Evolutionary conservation across 2,329 filamentous ascomycete genomes (phyloP), one percentile per base, ranked within the genome.

Genomic region (Calonectria montana): DNA sequence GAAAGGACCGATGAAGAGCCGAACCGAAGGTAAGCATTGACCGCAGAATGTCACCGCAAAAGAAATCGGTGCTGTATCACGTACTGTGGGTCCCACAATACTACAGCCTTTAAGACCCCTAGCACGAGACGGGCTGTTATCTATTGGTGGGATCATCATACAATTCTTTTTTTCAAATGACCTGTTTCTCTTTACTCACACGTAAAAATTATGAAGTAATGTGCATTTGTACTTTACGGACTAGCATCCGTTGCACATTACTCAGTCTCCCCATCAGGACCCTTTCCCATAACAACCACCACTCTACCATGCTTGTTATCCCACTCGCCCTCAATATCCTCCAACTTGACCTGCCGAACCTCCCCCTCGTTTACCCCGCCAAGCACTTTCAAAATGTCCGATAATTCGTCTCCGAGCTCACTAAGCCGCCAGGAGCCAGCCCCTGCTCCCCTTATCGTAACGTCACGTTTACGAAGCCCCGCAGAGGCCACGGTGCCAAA

Each of bases 371-470:
- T 61, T 16, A 77, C 47, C 0, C 72, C 77, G n/a, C 73, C 71
- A 25, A 81, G 65, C 18, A 78, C 76, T 15, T 67, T 45, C 27
- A 82, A 7, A 77, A 80, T 81, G 0, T 67, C 75, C 6, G 55
- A 48, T 2, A 75, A 69, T 67, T 79, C 78, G 12, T 65, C 59
- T 5, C 47, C 74, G 2, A 75, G 76, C 21, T 82, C 79, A 7
- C 71, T 59, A 47, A 84, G 71, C 12, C 78, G 76, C 85, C 85
- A 87, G 3, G 84, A 80, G 0, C 87, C 87, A 0, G 84, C 83
- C 0, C 87, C 87, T 0, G 86, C 79, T 0, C 87, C 88, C 7
- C 85, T 78, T 25, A 89, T 74, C 0, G 85, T 87, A 6, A 91
- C 79, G 63, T 88, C 83, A 73, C 87, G 87, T 23, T 85, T 85